Evolutionary conservation across 2,329 filamentous ascomycete species (phyloP), one percentile per base, ranked within the genome.

Genomic region (Monosporascus sp.): DNA sequence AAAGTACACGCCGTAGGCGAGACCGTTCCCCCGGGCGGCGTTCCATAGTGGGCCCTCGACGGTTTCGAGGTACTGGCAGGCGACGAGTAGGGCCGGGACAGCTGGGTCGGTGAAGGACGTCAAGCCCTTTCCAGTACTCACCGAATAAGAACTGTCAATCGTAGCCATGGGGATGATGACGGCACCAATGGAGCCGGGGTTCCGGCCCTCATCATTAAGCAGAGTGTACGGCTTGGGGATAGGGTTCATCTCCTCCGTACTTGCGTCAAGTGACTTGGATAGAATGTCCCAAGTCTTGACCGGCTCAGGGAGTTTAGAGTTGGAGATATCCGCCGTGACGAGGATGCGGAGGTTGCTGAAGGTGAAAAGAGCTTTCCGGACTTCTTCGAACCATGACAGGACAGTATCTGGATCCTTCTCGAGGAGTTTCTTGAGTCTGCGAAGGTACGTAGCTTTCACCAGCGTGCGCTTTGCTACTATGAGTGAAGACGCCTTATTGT

Each of bases 1-100:
- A 65, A 97, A 96, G 62, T 81, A 84, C 1, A 88, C 86, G 50
- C 92, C 92, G 66, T 99, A 99, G 0, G 94, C 94, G 50, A 97
- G 84, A 45, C 94, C 94, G 44, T 90, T 94, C 52, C 94, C 94
- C 47, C 94, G 90, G 48, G 97, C 89, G 0, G 90, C 90, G 57
- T 88, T 88, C 93, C 94, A 97, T 34, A 99, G 82, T 1, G 94
- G 94, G 0, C 94, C 94, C 70, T 99, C 94, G 18, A 95, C 88
- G 1, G 91, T 86, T 66, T 97, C 92, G 55, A 99, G 86, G 67
- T 97, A 97, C 20, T 91, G 85, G 48, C 91, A 83, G 1, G 93
- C 91, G 7, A 99, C 92, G 68, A 96, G 83, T 49, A 96, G 79
- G 2, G 92, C 86, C 0, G 94, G 91, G 1, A 97, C 77, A 17